Percentiles rank a stretch among this genome's conserved stretches.
These are phyloP conservation scores for Cladosporium sp. DNA, from an alignment of 2,329 filamentous ascomycete genomes.

Conservation along the genomic window DNA sequence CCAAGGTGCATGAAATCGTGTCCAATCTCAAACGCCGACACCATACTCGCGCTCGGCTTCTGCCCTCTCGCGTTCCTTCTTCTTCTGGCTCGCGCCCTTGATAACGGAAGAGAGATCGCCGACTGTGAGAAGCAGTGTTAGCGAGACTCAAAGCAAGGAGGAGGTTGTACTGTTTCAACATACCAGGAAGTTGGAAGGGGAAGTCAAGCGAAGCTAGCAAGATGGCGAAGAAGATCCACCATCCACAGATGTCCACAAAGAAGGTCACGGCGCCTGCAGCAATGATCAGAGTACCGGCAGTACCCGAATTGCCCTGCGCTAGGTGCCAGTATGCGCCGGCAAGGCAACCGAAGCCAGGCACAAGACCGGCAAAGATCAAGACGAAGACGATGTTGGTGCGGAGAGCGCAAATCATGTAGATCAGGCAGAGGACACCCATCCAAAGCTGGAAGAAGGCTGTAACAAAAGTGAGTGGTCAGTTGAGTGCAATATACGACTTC, in stretches of 20 bases:
- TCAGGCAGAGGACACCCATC: conserved; percentile 62
- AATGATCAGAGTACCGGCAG: conserved; percentile 27
- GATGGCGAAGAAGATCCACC: conserved; percentile 53
- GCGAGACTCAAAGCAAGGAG: background rate
- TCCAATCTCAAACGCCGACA: background rate
- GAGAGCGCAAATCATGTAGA: conserved; percentile 66
- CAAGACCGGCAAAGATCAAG: conserved; percentile 63
- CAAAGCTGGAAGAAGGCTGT: conserved; percentile 60
- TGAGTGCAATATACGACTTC: background rate
- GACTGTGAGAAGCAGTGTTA: conserved; percentile 26
- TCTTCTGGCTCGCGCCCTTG: conserved; percentile 41
- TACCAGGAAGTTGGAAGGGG: conserved; percentile 47
- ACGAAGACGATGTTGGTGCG: conserved; percentile 70
- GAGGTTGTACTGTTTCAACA: conserved; percentile 12
- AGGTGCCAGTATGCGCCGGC: conserved; percentile 58
- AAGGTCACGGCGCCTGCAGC: conserved; percentile 49
- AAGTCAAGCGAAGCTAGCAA: conserved; percentile 52
- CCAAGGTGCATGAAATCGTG: too few relatives aligned
- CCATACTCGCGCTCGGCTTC: background rate
- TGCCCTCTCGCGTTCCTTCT: conserved; percentile 16
- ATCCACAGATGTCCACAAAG: conserved; percentile 45
- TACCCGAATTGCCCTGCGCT: conserved; percentile 40
- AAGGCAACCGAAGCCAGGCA: conserved; percentile 56
- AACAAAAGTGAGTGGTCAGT: background rate
- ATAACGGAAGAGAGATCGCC: conserved; percentile 42